Evolutionary conservation across 1,284 basidiomycete genomes (phyloP).

Genomic region (Leccinum pachyderme): DNA sequence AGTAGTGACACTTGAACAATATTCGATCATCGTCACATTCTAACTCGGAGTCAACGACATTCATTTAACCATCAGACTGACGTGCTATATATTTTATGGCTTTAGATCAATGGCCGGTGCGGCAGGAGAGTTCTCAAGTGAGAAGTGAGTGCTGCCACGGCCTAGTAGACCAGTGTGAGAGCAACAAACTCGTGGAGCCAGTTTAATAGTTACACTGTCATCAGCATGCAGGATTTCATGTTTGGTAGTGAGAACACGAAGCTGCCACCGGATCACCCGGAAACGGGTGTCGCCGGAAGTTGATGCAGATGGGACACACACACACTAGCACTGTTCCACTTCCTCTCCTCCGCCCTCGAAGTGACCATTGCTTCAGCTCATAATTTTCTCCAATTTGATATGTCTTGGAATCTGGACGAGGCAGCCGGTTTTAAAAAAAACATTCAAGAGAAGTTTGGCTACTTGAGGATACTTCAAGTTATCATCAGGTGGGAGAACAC

Average conservation of each 20-base stretch:
- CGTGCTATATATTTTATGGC: not conserved
- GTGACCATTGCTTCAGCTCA: not conserved
- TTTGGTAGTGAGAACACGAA: too few relatives aligned
- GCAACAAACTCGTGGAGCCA: too few relatives aligned
- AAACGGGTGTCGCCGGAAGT: not conserved
- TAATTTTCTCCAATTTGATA: too few relatives aligned
- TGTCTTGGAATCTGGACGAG: too few relatives aligned
- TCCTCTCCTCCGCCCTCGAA: not conserved
- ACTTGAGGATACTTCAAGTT: too few relatives aligned
- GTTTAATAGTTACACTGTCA: too few relatives aligned
- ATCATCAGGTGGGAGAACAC: too few relatives aligned
- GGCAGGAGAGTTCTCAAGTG: not conserved
- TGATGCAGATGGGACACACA: not conserved
- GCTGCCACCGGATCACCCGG: not conserved
- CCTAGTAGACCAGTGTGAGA: too few relatives aligned
- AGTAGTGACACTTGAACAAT: constrained; percentile 19
- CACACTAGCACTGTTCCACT: not conserved
- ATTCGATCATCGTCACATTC: not conserved
- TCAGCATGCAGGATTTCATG: too few relatives aligned
- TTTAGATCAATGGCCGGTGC: not conserved
- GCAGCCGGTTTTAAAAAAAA: too few relatives aligned
- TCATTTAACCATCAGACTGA: not conserved
- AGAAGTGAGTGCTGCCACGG: not conserved
- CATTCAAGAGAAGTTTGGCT: too few relatives aligned
- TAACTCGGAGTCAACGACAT: not conserved